A percentile compares a stretch with the other conserved stretches of the same genome.
phyloP scores from a whole-genome alignment of 257 asterid species.

The Cynanchum wilfordii region DNA sequence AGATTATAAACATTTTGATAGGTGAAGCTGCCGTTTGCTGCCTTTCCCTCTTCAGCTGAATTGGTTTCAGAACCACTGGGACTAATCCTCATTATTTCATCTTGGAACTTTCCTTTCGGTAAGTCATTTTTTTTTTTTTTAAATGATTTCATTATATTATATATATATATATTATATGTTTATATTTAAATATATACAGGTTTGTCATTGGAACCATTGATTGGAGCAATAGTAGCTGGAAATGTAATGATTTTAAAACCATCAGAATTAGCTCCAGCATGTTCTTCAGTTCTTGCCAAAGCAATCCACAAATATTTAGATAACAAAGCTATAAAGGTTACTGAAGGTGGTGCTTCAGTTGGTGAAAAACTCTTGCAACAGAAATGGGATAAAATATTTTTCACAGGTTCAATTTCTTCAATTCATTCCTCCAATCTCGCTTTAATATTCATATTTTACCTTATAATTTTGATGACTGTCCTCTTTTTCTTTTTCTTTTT shows the following conservation, averaged over 20 bases:
- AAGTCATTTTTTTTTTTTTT: background rate
- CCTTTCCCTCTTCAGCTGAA: constrained; percentile 62
- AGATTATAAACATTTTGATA: constrained; percentile 15
- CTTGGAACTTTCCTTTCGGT: constrained; percentile 95
- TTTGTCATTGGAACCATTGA: constrained; percentile 59
- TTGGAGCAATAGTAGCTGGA: constrained; percentile 91
- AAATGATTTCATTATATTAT: too few relatives aligned
- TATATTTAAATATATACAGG: constrained; percentile 28
- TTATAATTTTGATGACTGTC: background rate
- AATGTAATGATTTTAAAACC: constrained; percentile 63
- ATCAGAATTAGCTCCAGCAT: constrained; percentile 71
- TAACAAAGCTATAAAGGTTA: constrained; percentile 48
- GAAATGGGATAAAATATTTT: constrained; percentile 81
- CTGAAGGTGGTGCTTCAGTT: constrained; percentile 58
- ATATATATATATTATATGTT: too few relatives aligned
- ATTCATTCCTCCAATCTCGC: too few relatives aligned
- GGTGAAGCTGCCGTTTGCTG: constrained; percentile 66
- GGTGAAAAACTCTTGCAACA: constrained; percentile 50
- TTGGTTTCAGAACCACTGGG: constrained; percentile 91
- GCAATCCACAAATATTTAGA: constrained; percentile 47
- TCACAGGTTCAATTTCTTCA: constrained; percentile 50
- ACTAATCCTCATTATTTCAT: constrained; percentile 58
- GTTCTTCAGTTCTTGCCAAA: constrained; percentile 49
- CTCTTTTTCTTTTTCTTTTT: too few relatives aligned
- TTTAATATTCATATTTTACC: too few relatives aligned